Percentiles rank a stretch among this genome's conserved stretches.
Evolutionary conservation across 1,284 basidiomycete genomes (phyloP).

Genomic region (Ceratobasidium papillatum): DNA sequence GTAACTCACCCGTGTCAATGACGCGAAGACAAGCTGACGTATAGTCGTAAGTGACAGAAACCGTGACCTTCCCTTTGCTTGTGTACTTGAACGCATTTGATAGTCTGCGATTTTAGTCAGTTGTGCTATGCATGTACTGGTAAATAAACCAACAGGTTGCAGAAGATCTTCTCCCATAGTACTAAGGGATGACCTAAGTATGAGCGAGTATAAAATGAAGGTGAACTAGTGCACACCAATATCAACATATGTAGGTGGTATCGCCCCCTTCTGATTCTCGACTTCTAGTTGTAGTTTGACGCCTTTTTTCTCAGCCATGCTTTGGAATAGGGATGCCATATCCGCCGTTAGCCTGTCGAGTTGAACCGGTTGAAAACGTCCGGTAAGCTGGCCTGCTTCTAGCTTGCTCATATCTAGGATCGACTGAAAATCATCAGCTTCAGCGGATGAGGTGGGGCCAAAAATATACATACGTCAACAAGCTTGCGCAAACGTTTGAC

Average conservation of each 20-base stretch:
- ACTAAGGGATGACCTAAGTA: slow-evolving; percentile 48
- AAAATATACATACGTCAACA: slow-evolving; percentile 47
- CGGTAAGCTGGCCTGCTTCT: slow-evolving; percentile 39
- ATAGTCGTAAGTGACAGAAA: slow-evolving; percentile 44
- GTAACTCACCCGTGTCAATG: slow-evolving; percentile 46
- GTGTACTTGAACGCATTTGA: slow-evolving; percentile 52
- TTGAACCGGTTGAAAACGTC: slow-evolving; percentile 48
- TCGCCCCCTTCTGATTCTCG: slow-evolving; percentile 42
- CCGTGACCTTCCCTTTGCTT: slow-evolving; percentile 45
- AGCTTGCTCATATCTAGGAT: slow-evolving; percentile 36
- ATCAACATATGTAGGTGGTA: slow-evolving; percentile 24
- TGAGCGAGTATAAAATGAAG: neutral
- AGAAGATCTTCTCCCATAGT: slow-evolving; percentile 52
- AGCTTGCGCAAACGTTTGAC: slow-evolving; percentile 48
- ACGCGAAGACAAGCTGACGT: slow-evolving; percentile 46
- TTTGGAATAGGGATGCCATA: slow-evolving; percentile 50
- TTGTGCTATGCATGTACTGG: neutral
- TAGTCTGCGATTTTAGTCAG: slow-evolving; percentile 42
- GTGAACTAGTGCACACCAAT: neutral
- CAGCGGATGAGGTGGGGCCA: slow-evolving; percentile 47
- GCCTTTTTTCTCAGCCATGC: slow-evolving; percentile 49
- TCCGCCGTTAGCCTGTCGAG: slow-evolving; percentile 49
- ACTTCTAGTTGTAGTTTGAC: slow-evolving; percentile 45
- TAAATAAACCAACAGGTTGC: slow-evolving; percentile 21
- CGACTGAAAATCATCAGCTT: slow-evolving; percentile 44